These are phyloP conservation scores for Phytophthora tubulina DNA, from an alignment of 352 stramenopile genomes.

Conservation along the genomic window DNA sequence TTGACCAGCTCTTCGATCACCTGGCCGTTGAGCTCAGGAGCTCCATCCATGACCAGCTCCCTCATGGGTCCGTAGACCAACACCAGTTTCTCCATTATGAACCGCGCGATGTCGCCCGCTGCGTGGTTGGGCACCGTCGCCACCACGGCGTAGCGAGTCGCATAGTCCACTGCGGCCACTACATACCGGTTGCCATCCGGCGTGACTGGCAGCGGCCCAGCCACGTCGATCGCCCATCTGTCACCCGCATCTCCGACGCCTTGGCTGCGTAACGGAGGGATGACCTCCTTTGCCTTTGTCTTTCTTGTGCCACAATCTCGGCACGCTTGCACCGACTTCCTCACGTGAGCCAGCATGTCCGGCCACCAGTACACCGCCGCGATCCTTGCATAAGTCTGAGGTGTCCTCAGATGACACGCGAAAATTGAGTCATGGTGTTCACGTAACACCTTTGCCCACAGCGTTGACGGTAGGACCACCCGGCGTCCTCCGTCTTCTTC, in stretches of 20 bases:
- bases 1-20: background rate
- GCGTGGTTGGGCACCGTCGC: background rate
- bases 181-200: background rate
- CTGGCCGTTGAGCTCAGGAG: background rate
- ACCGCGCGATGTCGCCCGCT: background rate
- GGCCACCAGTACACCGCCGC: background rate
- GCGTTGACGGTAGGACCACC: background rate
- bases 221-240: conserved; percentile 1
- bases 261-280: conserved; percentile 5
- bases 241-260: background rate
- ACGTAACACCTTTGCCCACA: background rate
- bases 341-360: too few species aligned
- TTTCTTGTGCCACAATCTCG: conserved; percentile 8
- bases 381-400: background rate
- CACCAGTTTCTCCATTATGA: background rate
- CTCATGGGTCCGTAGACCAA: background rate
- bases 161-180: background rate
- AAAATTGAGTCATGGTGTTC: conserved; percentile 8
- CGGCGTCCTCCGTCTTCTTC: background rate
- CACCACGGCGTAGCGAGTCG: conserved; percentile 1
- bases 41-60: conserved; percentile 4
- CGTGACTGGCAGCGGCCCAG: too few species aligned
- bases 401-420: background rate
- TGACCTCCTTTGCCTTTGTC: background rate
- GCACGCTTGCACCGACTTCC: conserved; percentile 1